These are phyloP conservation scores for Russula brevipes DNA, from an alignment of 768 basidiomycete species.

Conservation along the genomic window DNA sequence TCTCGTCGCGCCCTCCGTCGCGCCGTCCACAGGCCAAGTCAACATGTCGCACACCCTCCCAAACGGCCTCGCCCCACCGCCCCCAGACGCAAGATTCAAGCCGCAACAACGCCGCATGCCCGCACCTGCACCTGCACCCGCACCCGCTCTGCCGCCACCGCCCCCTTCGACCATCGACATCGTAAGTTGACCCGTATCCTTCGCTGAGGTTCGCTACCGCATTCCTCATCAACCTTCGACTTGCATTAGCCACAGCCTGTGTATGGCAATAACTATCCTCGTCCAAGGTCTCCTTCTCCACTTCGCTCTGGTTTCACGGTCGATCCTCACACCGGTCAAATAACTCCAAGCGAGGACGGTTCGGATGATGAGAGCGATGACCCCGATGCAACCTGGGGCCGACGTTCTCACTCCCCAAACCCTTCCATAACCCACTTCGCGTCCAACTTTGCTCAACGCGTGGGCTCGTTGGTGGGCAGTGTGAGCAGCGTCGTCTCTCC, in stretches of 20 bases:
- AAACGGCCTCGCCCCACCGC: constrained; percentile 30
- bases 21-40: constrained; percentile 12
- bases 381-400: constrained; percentile 36
- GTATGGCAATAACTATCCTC: constrained; percentile 32
- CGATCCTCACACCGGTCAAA: constrained; percentile 49
- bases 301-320: constrained; percentile 59
- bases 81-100: constrained; percentile 22
- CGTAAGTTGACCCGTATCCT: constrained; percentile 29
- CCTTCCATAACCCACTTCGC: constrained; percentile 73
- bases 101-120: constrained; percentile 38
- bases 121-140: constrained; percentile 30
- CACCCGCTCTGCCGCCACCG: constrained; percentile 35
- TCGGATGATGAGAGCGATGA: constrained; percentile 43
- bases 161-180: constrained; percentile 38
- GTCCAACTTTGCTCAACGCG: constrained; percentile 66
- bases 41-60: constrained; percentile 28
- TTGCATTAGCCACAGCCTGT: constrained; percentile 42
- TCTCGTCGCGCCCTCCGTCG: background rate
- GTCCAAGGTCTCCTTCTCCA: constrained; percentile 63
- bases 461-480: constrained; percentile 60
- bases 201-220: background rate
- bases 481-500: constrained; percentile 36
- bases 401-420: constrained; percentile 55
- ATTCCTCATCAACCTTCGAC: constrained; percentile 17
- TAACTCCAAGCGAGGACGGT: constrained; percentile 36